Base-by-base conservation (phyloP, 2,329 filamentous ascomycete species). In the Neurospora crassa region DNA sequence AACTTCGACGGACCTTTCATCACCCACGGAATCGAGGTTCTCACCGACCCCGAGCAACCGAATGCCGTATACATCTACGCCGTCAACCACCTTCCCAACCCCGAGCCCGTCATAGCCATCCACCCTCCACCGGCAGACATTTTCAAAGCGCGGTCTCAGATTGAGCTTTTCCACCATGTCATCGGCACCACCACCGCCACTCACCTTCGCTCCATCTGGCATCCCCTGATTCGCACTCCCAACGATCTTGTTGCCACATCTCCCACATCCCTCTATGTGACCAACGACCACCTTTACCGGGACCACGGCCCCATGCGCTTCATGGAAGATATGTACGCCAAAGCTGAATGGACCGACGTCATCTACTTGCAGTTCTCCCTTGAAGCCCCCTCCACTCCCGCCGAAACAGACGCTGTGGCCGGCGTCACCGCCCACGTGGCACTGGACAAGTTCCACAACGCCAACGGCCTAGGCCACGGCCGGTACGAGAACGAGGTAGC, bases 11-110 rank as follows among this genome's bases (percentile, higher is more conserved):
- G 82, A 0, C 81, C 86, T 0, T 89, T 90, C 68, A 76, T 86
- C 6, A 88, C 88, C 0, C 88, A 90, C 73, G 88, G 88, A 1
- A 87, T 90, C 72, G 87, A 88, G 71, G 81, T 90, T 7, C 82
- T 88, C n/a, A 77, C 81, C 3, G 86, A 89, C 72, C 83, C 82
- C 0, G 75, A 82, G 2, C 75, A 75, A 2, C 43, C 78, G 2
- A 72, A 72, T 2, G 79, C 85, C 0, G 84, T 90, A 6, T 90
- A 88, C 74, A 86, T 90, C 67, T 87, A 87, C 70, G 88, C 86
- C 0, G 78, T 90, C 68, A 90, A 90, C 74, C 89, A 90, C 70
- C 74, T 85, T 1, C 84, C 87, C 0, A 85, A 88, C 71, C 80
- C 81, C 0, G 80, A 80, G 0, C 83, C 81, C 29, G 76, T 77